Evolutionary conservation across 73 alveolate species (phyloP).

Genomic region (Paramecium sexaurelia): DNA sequence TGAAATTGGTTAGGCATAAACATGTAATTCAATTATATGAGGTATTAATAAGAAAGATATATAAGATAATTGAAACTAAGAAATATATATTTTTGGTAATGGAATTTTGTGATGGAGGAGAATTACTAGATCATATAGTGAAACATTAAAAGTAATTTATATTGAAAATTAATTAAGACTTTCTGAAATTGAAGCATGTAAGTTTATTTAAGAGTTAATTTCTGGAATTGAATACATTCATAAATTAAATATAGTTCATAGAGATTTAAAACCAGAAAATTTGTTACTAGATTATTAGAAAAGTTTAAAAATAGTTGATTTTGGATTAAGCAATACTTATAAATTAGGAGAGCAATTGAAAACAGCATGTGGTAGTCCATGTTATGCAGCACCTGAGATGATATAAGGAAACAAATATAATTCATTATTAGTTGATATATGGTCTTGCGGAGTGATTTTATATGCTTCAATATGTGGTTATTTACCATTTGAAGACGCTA

Average conservation of each 20-base stretch:
- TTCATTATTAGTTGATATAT: slow-evolving; percentile 84
- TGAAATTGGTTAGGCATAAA: slow-evolving; percentile 91
- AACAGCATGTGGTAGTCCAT: slow-evolving; percentile 75
- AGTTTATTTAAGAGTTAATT: slow-evolving; percentile 80
- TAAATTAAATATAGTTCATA: slow-evolving; percentile 81
- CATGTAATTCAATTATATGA: slow-evolving; percentile 88
- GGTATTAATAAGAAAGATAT: neutral
- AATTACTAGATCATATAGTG: slow-evolving; percentile 90
- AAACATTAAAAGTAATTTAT: neutral
- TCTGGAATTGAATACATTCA: slow-evolving; percentile 88
- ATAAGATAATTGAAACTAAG: slow-evolving; percentile 71
- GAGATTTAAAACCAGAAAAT: slow-evolving; percentile 95
- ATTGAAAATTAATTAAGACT: slow-evolving; percentile 57
- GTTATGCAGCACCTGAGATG: slow-evolving; percentile 80
- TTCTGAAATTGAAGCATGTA: slow-evolving; percentile 82
- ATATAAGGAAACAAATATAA: slow-evolving; percentile 82
- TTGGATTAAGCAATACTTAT: slow-evolving; percentile 65
- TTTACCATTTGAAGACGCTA: slow-evolving; percentile 89
- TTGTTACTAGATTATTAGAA: slow-evolving; percentile 80
- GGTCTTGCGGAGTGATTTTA: slow-evolving; percentile 91
- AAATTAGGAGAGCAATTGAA: slow-evolving; percentile 50
- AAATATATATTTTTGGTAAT: slow-evolving; percentile 84
- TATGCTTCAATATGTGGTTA: slow-evolving; percentile 90
- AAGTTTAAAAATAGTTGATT: slow-evolving; percentile 86
- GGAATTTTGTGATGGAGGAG: slow-evolving; percentile 96